Evolutionary conservation across 371 early-diverging fungal species (phyloP), one percentile per base, ranked within the genome.

Genomic region (Mortierella polycephala): DNA sequence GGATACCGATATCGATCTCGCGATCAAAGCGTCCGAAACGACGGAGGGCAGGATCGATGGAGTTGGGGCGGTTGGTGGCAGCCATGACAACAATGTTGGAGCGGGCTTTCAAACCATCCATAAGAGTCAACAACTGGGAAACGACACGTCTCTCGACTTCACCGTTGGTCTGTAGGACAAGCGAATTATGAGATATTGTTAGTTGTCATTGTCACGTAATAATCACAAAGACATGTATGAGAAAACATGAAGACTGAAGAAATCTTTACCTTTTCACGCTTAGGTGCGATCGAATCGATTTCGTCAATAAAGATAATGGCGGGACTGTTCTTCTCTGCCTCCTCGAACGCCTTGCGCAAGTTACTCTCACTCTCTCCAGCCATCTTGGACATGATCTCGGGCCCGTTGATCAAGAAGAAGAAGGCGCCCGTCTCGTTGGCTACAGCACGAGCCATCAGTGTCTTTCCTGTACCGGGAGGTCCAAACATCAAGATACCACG

Each of bases 21-120:
- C 99, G 94, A 87, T 99, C 99, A 87, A 99, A 99, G 75, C 99
- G 96, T 56, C 99, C 99, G 84, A 98, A 98, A 76, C 99, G 96
- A 83, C 99, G 96, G 57, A 99, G 94, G 9, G 99, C 99, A 55
- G 99, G 97, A 83, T 99, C 99, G 75, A 99, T 97, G 42, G 96
- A 93, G 91, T 99, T 99, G 75, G 99, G 99, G 37, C 94, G 94
- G 90, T 97, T 99, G 86, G 95, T 99, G 80, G 95, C 99, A 66
- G 94, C 99, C 96, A 95, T 99, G 61, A 94, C 99, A 66, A 96
- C 98, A 73, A 94, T 97, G 82, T 98, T 99, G 65, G 97, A 94
- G 60, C 98, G 93, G 39, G 98, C 93, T 87, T 99, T 99, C 87
- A 99, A 90, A 58, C 99, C 99, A 77, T 99, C 99, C 99, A 99